Percentiles rank a stretch among this genome's conserved stretches.
phyloP scores from a whole-genome alignment of 805 yeast species.

The Grigorovia transvaalensis region DNA sequence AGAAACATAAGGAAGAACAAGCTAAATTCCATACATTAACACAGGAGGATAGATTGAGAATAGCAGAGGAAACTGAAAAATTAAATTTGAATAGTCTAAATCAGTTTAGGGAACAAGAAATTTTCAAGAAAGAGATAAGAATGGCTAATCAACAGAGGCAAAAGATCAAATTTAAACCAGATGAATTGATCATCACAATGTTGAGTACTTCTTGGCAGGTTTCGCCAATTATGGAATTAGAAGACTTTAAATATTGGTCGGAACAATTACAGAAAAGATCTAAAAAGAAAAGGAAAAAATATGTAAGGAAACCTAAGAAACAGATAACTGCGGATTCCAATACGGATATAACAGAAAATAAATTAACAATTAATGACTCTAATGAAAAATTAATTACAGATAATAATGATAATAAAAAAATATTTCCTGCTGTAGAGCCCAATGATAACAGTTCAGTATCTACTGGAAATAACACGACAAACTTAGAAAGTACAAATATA shows the following conservation, averaged over 20 bases:
- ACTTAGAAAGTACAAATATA: no score
- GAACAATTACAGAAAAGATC: conserved; percentile 32
- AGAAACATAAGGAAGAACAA: conserved; percentile 40
- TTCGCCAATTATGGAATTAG: conserved; percentile 55
- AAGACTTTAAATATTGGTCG: conserved; percentile 35
- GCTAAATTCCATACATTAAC: conserved; percentile 31
- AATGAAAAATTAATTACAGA: no score
- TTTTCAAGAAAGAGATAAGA: conserved; percentile 67
- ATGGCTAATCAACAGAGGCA: conserved; percentile 59
- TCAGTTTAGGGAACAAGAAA: conserved; percentile 74
- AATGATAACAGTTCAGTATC: no score
- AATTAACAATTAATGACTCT: no score
- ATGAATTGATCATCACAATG: conserved; percentile 17
- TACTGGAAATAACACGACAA: no score
- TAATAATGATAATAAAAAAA: no score
- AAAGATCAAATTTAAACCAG: conserved; percentile 49
- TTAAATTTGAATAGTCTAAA: conserved; percentile 64
- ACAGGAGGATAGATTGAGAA: conserved; percentile 42
- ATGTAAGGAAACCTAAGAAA: conserved; percentile 34
- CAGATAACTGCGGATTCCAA: neutral
- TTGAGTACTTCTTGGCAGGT: conserved; percentile 29
- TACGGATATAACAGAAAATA: neutral
- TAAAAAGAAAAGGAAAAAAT: conserved; percentile 34
- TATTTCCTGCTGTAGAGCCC: no score
- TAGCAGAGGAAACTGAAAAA: conserved; percentile 79